These are phyloP conservation scores for Wickerhamiella kazuoi DNA, from an alignment of 805 yeast genomes.

Conservation along the genomic window DNA sequence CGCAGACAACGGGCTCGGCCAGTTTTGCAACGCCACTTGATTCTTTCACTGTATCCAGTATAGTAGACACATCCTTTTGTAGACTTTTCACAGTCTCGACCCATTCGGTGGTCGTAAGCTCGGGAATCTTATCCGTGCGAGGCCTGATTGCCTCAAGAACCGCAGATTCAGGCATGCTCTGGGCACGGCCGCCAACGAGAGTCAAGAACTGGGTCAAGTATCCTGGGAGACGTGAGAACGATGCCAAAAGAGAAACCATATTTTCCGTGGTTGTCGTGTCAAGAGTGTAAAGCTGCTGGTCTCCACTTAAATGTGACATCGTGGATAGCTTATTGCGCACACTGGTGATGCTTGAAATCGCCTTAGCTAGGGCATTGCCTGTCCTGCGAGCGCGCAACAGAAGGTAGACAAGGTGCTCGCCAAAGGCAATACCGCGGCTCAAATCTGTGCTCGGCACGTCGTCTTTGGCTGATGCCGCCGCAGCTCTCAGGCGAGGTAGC, in stretches of 20 bases:
- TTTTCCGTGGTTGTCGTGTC: not conserved
- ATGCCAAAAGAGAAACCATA: not conserved
- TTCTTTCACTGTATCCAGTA: not conserved
- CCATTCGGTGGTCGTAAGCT: not conserved
- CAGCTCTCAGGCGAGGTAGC: conserved; percentile 57
- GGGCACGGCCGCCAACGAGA: not conserved
- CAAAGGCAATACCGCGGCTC: conserved; percentile 56
- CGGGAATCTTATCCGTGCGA: not conserved
- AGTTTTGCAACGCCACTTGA: not conserved
- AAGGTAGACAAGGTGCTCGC: conserved; percentile 50
- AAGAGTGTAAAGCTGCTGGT: not conserved
- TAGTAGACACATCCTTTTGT: not conserved
- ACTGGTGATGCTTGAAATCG: not conserved
- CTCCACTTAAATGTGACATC: not conserved
- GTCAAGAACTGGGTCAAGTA: not conserved
- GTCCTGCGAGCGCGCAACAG: conserved; percentile 16
- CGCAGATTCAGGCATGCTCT: not conserved
- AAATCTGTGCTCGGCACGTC: conserved; percentile 65
- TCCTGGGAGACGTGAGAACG: not conserved
- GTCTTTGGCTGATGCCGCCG: conserved; percentile 40
- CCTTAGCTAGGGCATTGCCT: not conserved
- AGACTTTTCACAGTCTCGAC: not conserved
- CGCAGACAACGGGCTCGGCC: not conserved
- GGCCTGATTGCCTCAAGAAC: not conserved
- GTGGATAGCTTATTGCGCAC: not conserved